phyloP scores from a whole-genome alignment of 805 yeast species.

The Saccharomycopsis babjevae region DNA sequence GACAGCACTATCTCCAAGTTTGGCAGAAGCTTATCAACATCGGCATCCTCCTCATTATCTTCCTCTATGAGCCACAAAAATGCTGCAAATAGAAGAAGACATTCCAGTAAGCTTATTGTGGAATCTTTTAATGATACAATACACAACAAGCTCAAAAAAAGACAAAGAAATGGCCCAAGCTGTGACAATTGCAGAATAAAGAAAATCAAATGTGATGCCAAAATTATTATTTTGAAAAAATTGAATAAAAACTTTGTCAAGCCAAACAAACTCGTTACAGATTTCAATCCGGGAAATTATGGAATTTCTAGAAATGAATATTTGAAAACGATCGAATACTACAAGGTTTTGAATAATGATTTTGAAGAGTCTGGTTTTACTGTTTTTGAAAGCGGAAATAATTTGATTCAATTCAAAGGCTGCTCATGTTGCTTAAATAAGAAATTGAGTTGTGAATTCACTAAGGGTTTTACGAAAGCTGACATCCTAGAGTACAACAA shows the following conservation, averaged over 20 bases:
- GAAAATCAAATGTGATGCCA: slow-evolving; percentile 66
- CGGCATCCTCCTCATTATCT: background rate
- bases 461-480: slow-evolving; percentile 58
- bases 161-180: slow-evolving; percentile 62
- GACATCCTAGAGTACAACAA: slow-evolving; percentile 37
- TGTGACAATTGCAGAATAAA: slow-evolving; percentile 63
- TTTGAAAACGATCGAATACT: slow-evolving; percentile 5
- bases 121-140: background rate
- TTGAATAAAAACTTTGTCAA: slow-evolving; percentile 8
- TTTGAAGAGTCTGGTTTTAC: background rate
- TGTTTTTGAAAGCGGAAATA: slow-evolving; percentile 8
- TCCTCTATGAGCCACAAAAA: background rate
- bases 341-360: background rate
- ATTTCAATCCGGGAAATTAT: slow-evolving; percentile 10
- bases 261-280: slow-evolving; percentile 1
- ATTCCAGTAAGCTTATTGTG: background rate
- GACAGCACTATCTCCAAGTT: background rate
- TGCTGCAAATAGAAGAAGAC: background rate
- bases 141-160: slow-evolving; percentile 14
- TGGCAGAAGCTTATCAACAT: background rate
- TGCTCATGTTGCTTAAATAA: slow-evolving; percentile 47
- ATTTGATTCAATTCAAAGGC: slow-evolving; percentile 38
- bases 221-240: slow-evolving; percentile 25
- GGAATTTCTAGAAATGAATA: slow-evolving; percentile 1
- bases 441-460: slow-evolving; percentile 40